A percentile compares a stretch with the other conserved stretches of the same genome.
These are phyloP conservation scores for Leucaena leucocephala DNA, from an alignment of 306 rosid genomes.

Conservation along the genomic window DNA sequence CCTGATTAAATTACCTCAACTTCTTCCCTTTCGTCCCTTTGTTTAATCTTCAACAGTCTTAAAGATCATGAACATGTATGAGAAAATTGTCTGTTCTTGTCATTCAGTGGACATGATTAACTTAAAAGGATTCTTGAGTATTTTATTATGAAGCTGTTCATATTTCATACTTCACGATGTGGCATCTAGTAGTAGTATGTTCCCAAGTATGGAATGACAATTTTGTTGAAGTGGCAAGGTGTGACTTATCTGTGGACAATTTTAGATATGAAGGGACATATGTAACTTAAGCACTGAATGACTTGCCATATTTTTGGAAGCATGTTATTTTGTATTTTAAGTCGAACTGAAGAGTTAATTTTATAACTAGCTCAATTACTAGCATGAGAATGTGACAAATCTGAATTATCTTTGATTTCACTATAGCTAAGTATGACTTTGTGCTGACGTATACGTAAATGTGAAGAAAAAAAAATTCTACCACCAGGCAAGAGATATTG, in stretches of 20 bases:
- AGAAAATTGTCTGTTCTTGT: background rate
- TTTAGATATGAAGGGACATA: constrained; percentile 5
- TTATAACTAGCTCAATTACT: background rate
- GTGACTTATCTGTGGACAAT: background rate
- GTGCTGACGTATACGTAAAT: background rate
- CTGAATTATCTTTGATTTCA: background rate
- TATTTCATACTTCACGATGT: background rate
- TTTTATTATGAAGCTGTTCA: background rate
- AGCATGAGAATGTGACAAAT: background rate
- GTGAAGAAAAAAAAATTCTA: background rate
- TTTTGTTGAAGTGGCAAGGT: background rate
- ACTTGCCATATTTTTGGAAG: background rate
- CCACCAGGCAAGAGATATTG: constrained; percentile 7
- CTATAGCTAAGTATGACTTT: constrained; percentile 2
- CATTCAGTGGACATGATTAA: background rate
- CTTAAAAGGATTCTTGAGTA: background rate
- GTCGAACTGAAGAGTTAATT: background rate
- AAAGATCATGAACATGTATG: background rate
- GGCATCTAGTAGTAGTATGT: background rate
- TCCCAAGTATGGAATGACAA: constrained; percentile 9
- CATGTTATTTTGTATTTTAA: background rate
- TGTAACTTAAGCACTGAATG: background rate
- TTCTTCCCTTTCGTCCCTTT: background rate
- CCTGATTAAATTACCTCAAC: background rate
- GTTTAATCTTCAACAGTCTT: background rate